Evolutionary conservation across 108 stramenopile genomes (phyloP).

Genomic region (Pseudonitzschia multiseries): DNA sequence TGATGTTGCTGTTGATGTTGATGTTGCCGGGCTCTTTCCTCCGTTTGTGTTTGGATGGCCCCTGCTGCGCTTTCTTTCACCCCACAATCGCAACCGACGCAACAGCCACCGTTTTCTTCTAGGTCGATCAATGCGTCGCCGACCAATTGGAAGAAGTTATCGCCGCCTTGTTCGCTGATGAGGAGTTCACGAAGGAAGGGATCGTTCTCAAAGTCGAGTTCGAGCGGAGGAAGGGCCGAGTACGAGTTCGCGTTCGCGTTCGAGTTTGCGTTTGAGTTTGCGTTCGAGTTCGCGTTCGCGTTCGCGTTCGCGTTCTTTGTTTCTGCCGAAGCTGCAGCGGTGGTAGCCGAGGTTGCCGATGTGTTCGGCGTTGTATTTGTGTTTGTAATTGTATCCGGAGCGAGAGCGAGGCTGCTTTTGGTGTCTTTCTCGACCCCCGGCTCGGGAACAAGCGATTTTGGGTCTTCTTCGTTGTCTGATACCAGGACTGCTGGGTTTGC

Average conservation of each 20-base stretch:
- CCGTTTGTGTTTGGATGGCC: no score
- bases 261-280: no score
- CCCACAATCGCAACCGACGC: background rate
- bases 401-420: no score
- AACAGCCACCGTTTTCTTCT: background rate
- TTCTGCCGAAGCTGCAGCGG: background rate
- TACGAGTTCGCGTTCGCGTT: background rate
- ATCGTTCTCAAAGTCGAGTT: constrained; percentile 30
- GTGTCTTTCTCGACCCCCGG: no score
- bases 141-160: background rate
- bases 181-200: constrained; percentile 11
- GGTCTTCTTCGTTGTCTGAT: background rate
- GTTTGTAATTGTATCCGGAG: background rate
- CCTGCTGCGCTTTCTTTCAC: no score
- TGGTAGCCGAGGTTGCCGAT: background rate
- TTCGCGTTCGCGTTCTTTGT: background rate
- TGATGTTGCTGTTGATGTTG: no score
- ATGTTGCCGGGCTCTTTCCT: background rate
- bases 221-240: constrained; percentile 27
- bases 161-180: background rate
- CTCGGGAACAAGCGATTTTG: background rate
- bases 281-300: constrained; percentile 5
- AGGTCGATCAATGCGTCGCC: background rate
- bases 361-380: background rate
- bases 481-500: background rate